Conservation (phyloP, 805 yeast genomes). For the Priceomyces haplophilus region DNA sequence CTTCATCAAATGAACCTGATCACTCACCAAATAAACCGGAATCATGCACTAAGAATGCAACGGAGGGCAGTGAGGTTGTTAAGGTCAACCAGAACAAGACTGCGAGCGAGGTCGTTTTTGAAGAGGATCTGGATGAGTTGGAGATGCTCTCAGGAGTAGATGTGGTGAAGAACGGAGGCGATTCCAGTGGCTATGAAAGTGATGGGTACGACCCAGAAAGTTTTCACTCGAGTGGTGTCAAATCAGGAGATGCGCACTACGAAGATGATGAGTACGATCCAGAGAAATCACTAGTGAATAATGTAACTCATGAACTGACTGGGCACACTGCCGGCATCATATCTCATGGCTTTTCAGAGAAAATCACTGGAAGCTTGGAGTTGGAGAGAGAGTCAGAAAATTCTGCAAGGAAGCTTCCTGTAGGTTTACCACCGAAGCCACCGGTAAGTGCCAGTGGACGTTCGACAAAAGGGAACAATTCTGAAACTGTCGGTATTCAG, state of each 20-base stretch:
- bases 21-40: background rate
- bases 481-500: conserved; percentile 4
- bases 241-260: conserved; percentile 15
- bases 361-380: conserved; percentile 5
- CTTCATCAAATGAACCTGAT: background rate
- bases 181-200: background rate
- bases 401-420: conserved; percentile 12
- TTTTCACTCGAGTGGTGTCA: background rate
- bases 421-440: conserved; percentile 30
- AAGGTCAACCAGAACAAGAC: background rate
- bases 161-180: background rate
- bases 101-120: background rate
- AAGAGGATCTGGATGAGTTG: conserved; percentile 2
- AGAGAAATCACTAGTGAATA: conserved; percentile 14
- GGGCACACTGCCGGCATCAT: conserved; percentile 3
- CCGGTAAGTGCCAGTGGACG: conserved; percentile 15
- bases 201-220: conserved; percentile 12
- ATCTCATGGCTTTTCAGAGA: background rate
- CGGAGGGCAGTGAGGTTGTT: background rate
- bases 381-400: conserved; percentile 13
- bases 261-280: conserved; percentile 32
- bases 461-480: conserved; percentile 4
- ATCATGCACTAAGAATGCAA: background rate
- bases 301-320: conserved; percentile 6
- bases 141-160: background rate